Conservation (phyloP, 208 protist genomes). For the Strigomonas culicis region DNA sequence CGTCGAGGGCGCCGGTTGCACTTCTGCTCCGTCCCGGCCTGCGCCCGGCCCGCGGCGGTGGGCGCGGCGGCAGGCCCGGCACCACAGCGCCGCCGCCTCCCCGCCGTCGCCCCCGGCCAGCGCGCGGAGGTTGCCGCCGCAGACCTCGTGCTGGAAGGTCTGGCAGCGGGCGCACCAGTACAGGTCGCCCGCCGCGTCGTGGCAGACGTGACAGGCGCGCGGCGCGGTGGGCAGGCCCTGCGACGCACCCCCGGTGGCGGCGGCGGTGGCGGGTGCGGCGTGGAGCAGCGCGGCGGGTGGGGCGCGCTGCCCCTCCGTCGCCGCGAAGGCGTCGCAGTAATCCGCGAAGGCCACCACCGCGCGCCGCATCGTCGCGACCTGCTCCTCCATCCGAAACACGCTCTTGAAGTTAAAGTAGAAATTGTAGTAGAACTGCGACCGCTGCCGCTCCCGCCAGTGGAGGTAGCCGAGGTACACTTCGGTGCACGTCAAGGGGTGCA, state of each 20-base stretch:
- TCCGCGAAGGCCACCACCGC: too few species aligned
- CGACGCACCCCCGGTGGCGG: neutral
- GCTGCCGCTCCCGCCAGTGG: slow-evolving; percentile 14
- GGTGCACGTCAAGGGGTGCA: too few species aligned
- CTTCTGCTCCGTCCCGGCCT: slow-evolving; percentile 34
- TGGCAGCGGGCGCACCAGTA: slow-evolving; percentile 52
- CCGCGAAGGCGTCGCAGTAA: too few species aligned
- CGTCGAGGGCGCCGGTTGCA: slow-evolving; percentile 40
- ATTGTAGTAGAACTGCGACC: slow-evolving; percentile 22
- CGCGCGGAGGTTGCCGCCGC: slow-evolving; percentile 44
- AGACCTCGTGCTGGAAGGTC: slow-evolving; percentile 66
- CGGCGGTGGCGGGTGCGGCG: neutral
- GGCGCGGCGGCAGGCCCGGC: slow-evolving; percentile 61
- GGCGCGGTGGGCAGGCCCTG: too few species aligned
- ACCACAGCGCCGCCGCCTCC: slow-evolving; percentile 2
- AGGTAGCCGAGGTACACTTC: slow-evolving; percentile 8
- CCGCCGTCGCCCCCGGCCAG: slow-evolving; percentile 27
- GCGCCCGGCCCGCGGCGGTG: slow-evolving; percentile 50
- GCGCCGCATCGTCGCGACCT: too few species aligned
- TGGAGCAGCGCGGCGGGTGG: too few species aligned
- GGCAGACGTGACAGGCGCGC: slow-evolving; percentile 19
- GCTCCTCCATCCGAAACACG: slow-evolving; percentile 16
- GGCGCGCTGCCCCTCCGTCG: too few species aligned
- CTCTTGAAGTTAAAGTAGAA: slow-evolving; percentile 26
- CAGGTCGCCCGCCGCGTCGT: slow-evolving; percentile 50